Evolutionary conservation across 1,139 yeast species (phyloP), one percentile per base, ranked within the genome.

Genomic region (Waltiozyma sp.): DNA sequence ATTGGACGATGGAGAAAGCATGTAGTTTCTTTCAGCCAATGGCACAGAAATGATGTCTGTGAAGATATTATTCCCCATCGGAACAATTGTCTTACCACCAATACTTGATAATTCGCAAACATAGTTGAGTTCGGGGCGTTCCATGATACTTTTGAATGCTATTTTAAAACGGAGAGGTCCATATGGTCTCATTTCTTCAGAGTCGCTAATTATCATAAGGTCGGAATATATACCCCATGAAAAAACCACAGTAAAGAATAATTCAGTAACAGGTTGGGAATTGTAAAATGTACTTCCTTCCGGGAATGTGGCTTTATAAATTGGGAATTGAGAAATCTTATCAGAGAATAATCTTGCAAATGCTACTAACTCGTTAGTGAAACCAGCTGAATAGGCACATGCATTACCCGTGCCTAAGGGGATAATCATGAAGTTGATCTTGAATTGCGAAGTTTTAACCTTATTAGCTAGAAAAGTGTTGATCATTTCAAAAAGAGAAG

Each of bases 361-460:
- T 1, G 82, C 66, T 0, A 67, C 65, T 5, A 68, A 55, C 2
- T 70, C 61, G 24, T 66, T 66, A 14, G 56, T 53, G 16, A 77
- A 55, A 1, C 76, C 78, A 10, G 80, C 53, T 0, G 95, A 80
- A 18, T 75, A 70, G 2, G 87, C 75, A 44, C 86, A 65, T 9
- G 95, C 88, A 57, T 88, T 88, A 0, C 95, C 96, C 0, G 95
- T 81, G 1, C 97, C 97, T 43, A 79, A 69, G 0, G 96, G 95
- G 19, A 88, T 63, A 3, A 78, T 72, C 11, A 69, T 63, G 2
- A 84, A 42, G 14, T 59, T 55, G 38, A 70, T 41, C 49, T 54
- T 26, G 41, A 50, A 49, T 1, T 48, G 45, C 2, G 40, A 9
- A 6, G 38, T 33, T 2, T 21, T 33, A 16, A 37, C 19, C 14